Evolutionary conservation across 2,329 filamentous ascomycete species (phyloP), one percentile per base, ranked within the genome.

Genomic region (Xylaria sp.): DNA sequence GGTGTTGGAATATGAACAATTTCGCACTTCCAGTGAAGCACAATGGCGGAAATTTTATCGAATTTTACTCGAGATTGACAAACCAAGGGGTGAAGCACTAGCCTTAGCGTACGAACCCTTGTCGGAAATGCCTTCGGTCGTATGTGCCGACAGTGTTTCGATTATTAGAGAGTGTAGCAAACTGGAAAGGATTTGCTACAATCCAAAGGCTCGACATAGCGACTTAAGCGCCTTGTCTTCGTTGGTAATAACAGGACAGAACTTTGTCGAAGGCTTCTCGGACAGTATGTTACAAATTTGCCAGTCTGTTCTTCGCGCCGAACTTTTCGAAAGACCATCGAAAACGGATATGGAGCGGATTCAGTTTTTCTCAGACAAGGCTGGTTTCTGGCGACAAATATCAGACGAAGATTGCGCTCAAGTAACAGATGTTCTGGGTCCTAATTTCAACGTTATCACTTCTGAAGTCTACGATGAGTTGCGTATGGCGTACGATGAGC

Each of bases 21-120:
- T 94, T 78, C 87, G 92, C 65, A 83, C 85, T 40, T 90, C 93
- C 37, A 90, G 91, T 62, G 92, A 96, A 76, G 86, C 88, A 12
- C 94, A 97, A 78, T 99, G 96, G 96, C 90, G 92, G 71, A 89
- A 92, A 60, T 97, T 97, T 80, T 97, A 94, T 82, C 90, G 94
- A 37, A 86, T 98, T 21, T 86, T 97, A 21, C 86, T 92, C 13
- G 94, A 97, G 78, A 83, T 99, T 48, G 94, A 98, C 78, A 94
- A 92, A 75, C 91, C 93, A 75, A 87, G 94, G 75, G 91, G 92
- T 21, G 94, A 98, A 76, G 91, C 93, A 0, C 81, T 98, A 53
- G 90, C 92, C 1, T 83, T 98, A 53, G 88, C 90, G 0, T 90
- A 93, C 64, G 96, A 98, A 75, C 79, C 86, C 0, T 85, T 88